Conservation (phyloP, 1,284 basidiomycete species). For the Peniophora sp. region DNA sequence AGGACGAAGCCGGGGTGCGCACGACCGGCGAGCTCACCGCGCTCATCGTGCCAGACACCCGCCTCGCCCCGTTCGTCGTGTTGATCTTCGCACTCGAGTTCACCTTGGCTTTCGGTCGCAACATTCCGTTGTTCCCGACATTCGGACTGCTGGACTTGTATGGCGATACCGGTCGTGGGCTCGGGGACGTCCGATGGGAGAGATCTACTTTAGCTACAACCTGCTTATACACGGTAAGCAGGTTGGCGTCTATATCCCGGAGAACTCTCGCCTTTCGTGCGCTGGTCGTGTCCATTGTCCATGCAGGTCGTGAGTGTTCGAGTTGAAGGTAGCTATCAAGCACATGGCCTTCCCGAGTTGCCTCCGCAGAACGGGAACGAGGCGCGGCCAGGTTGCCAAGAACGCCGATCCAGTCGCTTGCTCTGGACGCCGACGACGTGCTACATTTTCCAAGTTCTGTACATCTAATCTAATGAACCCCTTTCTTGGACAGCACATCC, state of each 20-base stretch:
- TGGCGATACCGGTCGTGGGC: slow-evolving; percentile 42
- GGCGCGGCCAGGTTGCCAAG: no score
- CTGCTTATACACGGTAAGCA: slow-evolving; percentile 13
- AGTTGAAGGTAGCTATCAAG: no score
- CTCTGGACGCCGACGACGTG: not conserved
- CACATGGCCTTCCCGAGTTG: no score
- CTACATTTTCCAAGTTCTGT: not conserved
- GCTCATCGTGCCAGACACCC: slow-evolving; percentile 6
- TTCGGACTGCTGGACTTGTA: slow-evolving; percentile 35
- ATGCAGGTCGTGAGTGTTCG: no score
- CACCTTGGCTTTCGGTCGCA: slow-evolving; percentile 53
- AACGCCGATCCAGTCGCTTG: no score
- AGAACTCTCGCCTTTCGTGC: no score
- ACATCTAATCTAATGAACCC: slow-evolving; percentile 13
- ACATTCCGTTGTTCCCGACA: slow-evolving; percentile 14
- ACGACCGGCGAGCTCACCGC: slow-evolving; percentile 11
- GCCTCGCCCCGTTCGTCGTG: slow-evolving; percentile 16
- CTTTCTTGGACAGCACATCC: slow-evolving; percentile 51
- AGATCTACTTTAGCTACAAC: slow-evolving; percentile 26
- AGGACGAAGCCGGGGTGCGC: slow-evolving; percentile 12
- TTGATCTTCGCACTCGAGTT: slow-evolving; percentile 42
- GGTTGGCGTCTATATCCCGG: no score
- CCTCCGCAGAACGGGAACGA: no score
- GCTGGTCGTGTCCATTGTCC: no score
- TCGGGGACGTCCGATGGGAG: slow-evolving; percentile 3